phyloP scores from a whole-genome alignment of 805 yeast species.

The Brettanomyces anomalus region DNA sequence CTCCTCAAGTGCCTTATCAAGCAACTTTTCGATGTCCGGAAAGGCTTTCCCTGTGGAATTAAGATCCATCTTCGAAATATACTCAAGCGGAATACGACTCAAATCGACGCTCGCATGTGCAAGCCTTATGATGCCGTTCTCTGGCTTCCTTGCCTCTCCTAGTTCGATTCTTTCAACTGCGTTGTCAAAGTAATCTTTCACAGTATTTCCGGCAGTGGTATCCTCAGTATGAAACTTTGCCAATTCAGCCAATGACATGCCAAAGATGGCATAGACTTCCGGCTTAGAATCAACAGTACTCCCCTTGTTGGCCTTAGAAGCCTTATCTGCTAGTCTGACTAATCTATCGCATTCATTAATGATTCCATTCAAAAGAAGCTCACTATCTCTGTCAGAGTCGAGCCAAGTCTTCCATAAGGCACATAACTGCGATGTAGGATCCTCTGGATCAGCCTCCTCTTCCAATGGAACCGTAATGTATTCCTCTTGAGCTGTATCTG shows the following conservation, averaged over 20 bases:
- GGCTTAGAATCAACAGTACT: constrained; percentile 15
- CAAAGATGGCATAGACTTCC: constrained; percentile 65
- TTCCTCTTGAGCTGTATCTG: constrained; percentile 14
- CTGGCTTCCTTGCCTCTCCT: constrained; percentile 47
- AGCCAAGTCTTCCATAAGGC: constrained; percentile 65
- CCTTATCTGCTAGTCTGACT: constrained; percentile 34
- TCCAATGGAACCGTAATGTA: constrained; percentile 50
- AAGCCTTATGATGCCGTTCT: constrained; percentile 36
- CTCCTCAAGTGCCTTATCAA: constrained; percentile 37
- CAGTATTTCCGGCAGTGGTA: constrained; percentile 19
- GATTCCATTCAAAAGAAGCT: constrained; percentile 66
- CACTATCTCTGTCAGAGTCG: constrained; percentile 48
- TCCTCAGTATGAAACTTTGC: constrained; percentile 35
- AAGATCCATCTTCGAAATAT: constrained; percentile 39
- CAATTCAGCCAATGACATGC: constrained; percentile 57
- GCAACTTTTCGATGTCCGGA: constrained; percentile 28
- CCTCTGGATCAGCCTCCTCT: constrained; percentile 63
- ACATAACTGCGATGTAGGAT: constrained; percentile 66
- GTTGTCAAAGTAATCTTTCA: constrained; percentile 47
- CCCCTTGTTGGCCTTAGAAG: background rate
- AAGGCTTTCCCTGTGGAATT: constrained; percentile 28
- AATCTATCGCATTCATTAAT: constrained; percentile 89
- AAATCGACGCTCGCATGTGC: constrained; percentile 48
- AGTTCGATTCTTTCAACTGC: constrained; percentile 59
- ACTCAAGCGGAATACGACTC: constrained; percentile 51